Evolutionary conservation across 345 rosid genomes (phyloP).

Genomic region (Limnanthes douglasii): DNA sequence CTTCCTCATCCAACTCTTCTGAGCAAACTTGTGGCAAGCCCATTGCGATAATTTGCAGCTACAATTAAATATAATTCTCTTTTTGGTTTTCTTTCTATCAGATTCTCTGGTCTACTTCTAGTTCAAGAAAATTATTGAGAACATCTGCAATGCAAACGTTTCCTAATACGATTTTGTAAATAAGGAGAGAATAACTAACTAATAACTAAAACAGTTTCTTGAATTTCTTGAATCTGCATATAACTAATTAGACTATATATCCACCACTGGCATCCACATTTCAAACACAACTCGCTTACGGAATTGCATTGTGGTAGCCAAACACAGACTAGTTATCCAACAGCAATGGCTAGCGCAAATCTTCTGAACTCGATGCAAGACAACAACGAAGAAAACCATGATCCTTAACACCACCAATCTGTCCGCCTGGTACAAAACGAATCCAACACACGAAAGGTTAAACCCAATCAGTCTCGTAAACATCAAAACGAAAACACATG

Average conservation of each 20-base stretch:
- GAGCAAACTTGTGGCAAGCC: constrained; percentile 76
- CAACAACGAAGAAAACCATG: constrained; percentile 30
- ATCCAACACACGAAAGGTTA: not conserved
- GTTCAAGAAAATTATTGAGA: no score
- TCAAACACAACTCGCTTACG: constrained; percentile 18
- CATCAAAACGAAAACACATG: constrained; percentile 1
- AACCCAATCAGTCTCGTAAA: constrained; percentile 10
- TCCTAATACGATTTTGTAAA: no score
- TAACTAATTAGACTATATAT: constrained; percentile 47
- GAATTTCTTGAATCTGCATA: no score
- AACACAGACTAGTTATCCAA: constrained; percentile 23
- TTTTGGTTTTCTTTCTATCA: constrained; percentile 7
- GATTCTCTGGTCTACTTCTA: constrained; percentile 10
- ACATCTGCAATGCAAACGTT: no score
- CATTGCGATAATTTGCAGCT: no score
- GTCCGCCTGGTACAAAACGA: constrained; percentile 18
- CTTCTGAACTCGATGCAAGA: constrained; percentile 29
- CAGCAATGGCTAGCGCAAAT: constrained; percentile 22
- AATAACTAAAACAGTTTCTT: no score
- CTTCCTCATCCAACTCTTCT: constrained; percentile 23
- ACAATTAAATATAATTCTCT: no score
- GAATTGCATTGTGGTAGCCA: constrained; percentile 19
- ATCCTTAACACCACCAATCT: constrained; percentile 17
- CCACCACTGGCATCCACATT: constrained; percentile 62
- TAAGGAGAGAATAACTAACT: no score